A percentile compares a stretch with the other conserved stretches of the same genome.
Evolutionary conservation across 169 alveolate genomes (phyloP).

Genomic region (Cryptosporidium baileyi): DNA sequence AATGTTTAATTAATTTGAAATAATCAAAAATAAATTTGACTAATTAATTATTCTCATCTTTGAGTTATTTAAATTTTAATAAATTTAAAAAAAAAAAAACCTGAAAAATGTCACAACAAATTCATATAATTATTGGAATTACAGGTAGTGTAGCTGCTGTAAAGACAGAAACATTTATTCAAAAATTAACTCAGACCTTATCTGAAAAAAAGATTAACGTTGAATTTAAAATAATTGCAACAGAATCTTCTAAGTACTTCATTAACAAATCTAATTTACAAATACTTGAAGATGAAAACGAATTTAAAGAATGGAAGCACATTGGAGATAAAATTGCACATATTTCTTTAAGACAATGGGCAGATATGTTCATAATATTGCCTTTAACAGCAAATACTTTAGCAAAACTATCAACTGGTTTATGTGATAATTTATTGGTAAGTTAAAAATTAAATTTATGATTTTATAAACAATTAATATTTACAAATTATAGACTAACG

Average conservation of each 20-base stretch:
- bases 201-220: conserved; percentile 33
- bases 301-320: conserved; percentile 79
- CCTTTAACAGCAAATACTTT: conserved; percentile 94
- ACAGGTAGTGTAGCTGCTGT: conserved; percentile 90
- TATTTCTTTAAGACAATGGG: conserved; percentile 88
- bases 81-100: background rate
- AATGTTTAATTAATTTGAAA: too few species aligned
- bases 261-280: conserved; percentile 23
- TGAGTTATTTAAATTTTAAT: too few species aligned
- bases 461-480: background rate
- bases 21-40: too few species aligned
- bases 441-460: background rate
- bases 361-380: conserved; percentile 86
- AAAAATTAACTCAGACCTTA: conserved; percentile 57
- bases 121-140: conserved; percentile 80
- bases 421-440: conserved; percentile 90
- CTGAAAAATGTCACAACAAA: background rate
- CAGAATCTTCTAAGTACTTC: conserved; percentile 75
- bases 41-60: too few species aligned
- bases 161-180: conserved; percentile 78
- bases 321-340: conserved; percentile 79
- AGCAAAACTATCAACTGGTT: conserved; percentile 89
- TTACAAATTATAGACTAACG: conserved; percentile 79
- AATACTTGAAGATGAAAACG: conserved; percentile 75
- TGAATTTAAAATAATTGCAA: conserved; percentile 76